These are phyloP conservation scores for Platanus orientalis DNA, from an alignment of 164 flowering plant genomes.

Conservation along the genomic window DNA sequence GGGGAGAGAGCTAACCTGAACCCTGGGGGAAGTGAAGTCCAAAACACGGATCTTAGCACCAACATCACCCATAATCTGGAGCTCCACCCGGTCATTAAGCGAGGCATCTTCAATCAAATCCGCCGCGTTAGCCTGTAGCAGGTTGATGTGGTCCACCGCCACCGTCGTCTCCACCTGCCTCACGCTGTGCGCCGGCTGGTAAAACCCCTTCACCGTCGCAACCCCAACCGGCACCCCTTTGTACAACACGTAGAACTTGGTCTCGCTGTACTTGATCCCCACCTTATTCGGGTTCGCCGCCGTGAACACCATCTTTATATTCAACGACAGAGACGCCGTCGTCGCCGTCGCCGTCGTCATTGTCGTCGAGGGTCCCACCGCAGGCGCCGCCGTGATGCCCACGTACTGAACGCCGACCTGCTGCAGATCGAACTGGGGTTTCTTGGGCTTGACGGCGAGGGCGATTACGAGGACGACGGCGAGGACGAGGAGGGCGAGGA, in stretches of 20 bases:
- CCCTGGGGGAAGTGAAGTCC: slow-evolving; percentile 73
- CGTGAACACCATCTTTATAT: slow-evolving; percentile 68
- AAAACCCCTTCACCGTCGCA: slow-evolving; percentile 72
- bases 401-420: slow-evolving; percentile 87
- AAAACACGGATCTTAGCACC: slow-evolving; percentile 86
- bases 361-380: slow-evolving; percentile 12
- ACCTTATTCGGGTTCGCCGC: slow-evolving; percentile 90
- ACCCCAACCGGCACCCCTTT: slow-evolving; percentile 81
- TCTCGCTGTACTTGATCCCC: slow-evolving; percentile 88
- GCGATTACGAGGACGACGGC: slow-evolving; percentile 67
- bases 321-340: slow-evolving; percentile 56
- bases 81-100: slow-evolving; percentile 82
- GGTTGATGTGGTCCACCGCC: slow-evolving; percentile 61
- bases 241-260: slow-evolving; percentile 83
- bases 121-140: slow-evolving; percentile 70
- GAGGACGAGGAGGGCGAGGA: slow-evolving; percentile 63
- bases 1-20: slow-evolving; percentile 48
- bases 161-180: slow-evolving; percentile 54
- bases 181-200: slow-evolving; percentile 80
- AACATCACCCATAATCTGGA: slow-evolving; percentile 74
- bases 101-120: slow-evolving; percentile 80
- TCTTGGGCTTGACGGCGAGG: slow-evolving; percentile 87
- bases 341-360: slow-evolving; percentile 24
- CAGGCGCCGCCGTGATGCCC: slow-evolving; percentile 44
- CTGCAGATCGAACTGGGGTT: slow-evolving; percentile 89